Evolutionary conservation across 1,284 basidiomycete genomes (phyloP).

Genomic region (Irpex lacteus): DNA sequence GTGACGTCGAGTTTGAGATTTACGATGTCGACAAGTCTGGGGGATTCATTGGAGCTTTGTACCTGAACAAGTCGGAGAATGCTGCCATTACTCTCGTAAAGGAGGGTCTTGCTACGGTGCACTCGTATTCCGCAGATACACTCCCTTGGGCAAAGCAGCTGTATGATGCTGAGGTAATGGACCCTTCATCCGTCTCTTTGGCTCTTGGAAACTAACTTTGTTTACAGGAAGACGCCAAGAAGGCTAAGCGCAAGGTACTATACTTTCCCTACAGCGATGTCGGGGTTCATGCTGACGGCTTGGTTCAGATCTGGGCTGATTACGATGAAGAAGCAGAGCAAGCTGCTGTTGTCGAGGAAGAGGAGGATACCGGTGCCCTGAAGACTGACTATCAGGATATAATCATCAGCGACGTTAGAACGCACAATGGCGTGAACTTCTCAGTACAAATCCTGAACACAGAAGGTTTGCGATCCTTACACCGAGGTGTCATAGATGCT

Average conservation of each 20-base stretch:
- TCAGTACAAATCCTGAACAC: slow-evolving; percentile 91
- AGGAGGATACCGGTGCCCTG: slow-evolving; percentile 51
- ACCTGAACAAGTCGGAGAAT: slow-evolving; percentile 80
- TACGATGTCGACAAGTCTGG: slow-evolving; percentile 92
- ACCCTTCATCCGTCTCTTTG: background rate
- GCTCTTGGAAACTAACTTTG: slow-evolving; percentile 2
- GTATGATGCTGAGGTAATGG: slow-evolving; percentile 75
- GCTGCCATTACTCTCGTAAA: slow-evolving; percentile 80
- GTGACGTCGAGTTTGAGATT: slow-evolving; percentile 92
- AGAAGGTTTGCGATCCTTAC: slow-evolving; percentile 51
- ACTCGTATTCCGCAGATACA: slow-evolving; percentile 83
- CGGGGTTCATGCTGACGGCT: background rate
- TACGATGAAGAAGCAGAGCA: slow-evolving; percentile 70
- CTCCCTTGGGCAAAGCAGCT: slow-evolving; percentile 79
- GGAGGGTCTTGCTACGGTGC: slow-evolving; percentile 85
- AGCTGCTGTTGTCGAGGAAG: slow-evolving; percentile 42
- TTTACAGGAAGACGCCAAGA: slow-evolving; percentile 73
- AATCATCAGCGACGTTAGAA: slow-evolving; percentile 87
- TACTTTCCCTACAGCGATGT: background rate
- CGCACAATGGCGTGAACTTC: slow-evolving; percentile 76
- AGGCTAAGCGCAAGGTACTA: slow-evolving; percentile 72
- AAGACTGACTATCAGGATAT: slow-evolving; percentile 88
- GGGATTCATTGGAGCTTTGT: slow-evolving; percentile 92
- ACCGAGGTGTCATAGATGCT: background rate
- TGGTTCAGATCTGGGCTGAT: slow-evolving; percentile 74